Conservation (phyloP, 75 land plant genomes). For the Pinus albicaulis region DNA sequence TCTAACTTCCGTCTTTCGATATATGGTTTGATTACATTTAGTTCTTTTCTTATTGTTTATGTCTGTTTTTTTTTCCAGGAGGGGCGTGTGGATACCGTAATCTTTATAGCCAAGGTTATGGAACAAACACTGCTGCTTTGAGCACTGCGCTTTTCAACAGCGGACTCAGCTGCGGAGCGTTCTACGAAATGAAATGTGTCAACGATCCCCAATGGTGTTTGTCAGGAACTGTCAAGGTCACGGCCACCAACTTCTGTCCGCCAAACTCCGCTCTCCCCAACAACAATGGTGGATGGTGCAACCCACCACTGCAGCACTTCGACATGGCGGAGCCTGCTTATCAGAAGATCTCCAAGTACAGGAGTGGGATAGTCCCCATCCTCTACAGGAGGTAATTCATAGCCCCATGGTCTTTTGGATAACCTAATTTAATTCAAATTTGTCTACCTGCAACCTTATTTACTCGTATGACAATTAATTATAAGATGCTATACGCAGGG, state of each 20-base stretch:
- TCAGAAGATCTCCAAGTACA: constrained; percentile 6
- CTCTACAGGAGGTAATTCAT: constrained; percentile 8
- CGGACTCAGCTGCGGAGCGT: constrained; percentile 7
- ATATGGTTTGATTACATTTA: too few species aligned
- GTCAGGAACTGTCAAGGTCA: constrained; percentile 4
- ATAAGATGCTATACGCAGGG: not conserved
- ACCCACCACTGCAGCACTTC: constrained; percentile 9
- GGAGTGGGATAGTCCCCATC: constrained; percentile 8
- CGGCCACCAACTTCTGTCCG: constrained; percentile 15
- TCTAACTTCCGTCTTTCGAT: too few species aligned
- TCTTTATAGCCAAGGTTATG: constrained; percentile 19
- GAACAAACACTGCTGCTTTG: constrained; percentile 8
- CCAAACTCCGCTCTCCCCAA: constrained; percentile 7
- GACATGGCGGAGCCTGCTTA: constrained; percentile 12
- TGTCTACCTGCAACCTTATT: not conserved
- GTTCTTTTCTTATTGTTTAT: too few species aligned
- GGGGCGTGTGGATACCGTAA: constrained; percentile 16
- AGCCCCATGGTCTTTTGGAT: too few species aligned
- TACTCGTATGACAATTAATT: not conserved
- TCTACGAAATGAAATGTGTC: not conserved
- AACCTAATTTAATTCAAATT: too few species aligned
- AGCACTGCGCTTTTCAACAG: constrained; percentile 10
- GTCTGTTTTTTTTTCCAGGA: not conserved
- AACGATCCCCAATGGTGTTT: not conserved
- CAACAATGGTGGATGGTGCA: constrained; percentile 15